A percentile compares a stretch with the other conserved stretches of the same genome.
Conservation (phyloP, 2,329 filamentous ascomycete species). For the Scedosporium aurantiacum region DNA sequence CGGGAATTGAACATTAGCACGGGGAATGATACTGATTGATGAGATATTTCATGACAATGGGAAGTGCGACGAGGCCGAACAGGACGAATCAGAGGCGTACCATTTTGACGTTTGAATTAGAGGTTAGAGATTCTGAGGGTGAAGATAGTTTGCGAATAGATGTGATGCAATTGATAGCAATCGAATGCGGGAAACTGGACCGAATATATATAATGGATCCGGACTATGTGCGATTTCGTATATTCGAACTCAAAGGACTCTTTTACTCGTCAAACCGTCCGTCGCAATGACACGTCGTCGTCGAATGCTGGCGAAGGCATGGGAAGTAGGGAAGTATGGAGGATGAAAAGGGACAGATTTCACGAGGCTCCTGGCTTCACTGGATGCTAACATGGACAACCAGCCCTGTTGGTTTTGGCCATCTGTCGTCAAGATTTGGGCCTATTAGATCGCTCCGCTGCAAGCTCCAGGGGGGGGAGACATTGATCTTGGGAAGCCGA, state of each 20-base stretch:
- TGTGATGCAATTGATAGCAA: not conserved
- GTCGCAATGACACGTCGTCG: not conserved
- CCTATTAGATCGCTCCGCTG: not conserved
- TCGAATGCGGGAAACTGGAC: not conserved
- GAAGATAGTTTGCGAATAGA: not conserved
- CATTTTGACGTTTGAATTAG: conserved; percentile 10
- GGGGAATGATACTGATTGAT: not conserved
- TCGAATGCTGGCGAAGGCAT: not conserved
- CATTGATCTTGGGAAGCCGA: not conserved
- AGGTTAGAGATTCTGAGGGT: not conserved
- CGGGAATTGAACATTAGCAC: not conserved
- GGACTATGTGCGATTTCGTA: too few species aligned
- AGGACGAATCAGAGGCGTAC: conserved; percentile 6
- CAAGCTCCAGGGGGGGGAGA: not conserved
- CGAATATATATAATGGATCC: not conserved
- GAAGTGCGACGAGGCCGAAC: not conserved
- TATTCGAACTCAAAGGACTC: too few species aligned
- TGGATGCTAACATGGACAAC: not conserved
- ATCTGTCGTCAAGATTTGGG: conserved; percentile 5
- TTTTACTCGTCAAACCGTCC: not conserved
- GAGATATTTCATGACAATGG: not conserved
- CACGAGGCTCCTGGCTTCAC: not conserved
- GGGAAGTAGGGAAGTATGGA: not conserved
- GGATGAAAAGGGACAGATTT: conserved; percentile 7
- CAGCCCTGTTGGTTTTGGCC: conserved; percentile 3